Conservation (phyloP, 345 rosid species). For the Eucalyptus tenuipes region DNA sequence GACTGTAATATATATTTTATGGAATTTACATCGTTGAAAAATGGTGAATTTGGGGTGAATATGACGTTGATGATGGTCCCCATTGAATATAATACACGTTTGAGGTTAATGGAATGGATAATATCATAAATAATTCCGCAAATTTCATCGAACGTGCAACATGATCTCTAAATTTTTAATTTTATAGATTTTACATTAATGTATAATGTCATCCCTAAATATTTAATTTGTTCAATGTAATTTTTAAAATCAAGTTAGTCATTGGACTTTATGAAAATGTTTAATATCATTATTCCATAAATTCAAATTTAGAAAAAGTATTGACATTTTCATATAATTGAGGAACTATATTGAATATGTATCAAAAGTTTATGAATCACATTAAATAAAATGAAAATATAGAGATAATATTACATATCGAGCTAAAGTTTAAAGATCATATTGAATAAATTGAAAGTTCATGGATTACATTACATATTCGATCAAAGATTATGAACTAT, state of each 20-base stretch:
- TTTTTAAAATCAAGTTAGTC: too few species aligned
- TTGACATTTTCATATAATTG: rapidly evolving
- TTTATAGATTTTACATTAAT: too few species aligned
- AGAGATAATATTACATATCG: rapidly evolving
- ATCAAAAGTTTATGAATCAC: rapidly evolving
- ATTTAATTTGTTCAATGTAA: too few species aligned
- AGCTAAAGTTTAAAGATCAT: rapidly evolving
- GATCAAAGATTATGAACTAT: too few species aligned
- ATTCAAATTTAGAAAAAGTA: too few species aligned
- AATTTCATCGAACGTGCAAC: too few species aligned
- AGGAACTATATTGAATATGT: rapidly evolving
- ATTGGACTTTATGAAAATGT: too few species aligned
- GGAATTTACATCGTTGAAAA: too few species aligned
- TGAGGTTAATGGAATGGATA: background rate
- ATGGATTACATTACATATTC: rapidly evolving
- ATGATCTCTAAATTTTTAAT: rapidly evolving
- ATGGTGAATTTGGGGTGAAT: too few species aligned
- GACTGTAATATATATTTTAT: background rate
- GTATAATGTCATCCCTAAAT: rapidly evolving
- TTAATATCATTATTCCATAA: too few species aligned
- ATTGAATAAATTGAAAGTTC: too few species aligned
- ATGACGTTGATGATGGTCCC: background rate
- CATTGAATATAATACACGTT: background rate
- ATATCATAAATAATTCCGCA: background rate
- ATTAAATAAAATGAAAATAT: too few species aligned